Evolutionary conservation across 2,329 filamentous ascomycete species (phyloP).

Genomic region (Fonsecaea nubica): DNA sequence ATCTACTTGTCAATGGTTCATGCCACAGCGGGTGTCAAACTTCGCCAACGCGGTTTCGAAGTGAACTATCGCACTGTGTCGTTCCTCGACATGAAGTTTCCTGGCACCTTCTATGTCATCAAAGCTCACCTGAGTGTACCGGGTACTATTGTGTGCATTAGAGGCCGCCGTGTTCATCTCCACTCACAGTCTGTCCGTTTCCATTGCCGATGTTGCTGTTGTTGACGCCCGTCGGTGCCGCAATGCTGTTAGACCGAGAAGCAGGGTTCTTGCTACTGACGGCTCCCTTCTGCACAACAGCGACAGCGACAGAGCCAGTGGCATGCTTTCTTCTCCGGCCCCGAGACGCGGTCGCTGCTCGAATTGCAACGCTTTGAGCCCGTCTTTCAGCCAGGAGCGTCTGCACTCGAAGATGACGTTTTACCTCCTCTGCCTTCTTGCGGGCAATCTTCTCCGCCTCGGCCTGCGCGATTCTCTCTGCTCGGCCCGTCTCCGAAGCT

Average conservation of each 20-base stretch:
- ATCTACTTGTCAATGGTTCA: too few relatives aligned
- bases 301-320: not conserved
- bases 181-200: not conserved
- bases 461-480: not conserved
- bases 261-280: not conserved
- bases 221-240: not conserved
- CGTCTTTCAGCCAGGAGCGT: not conserved
- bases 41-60: not conserved
- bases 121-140: not conserved
- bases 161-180: not conserved
- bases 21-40: too few relatives aligned
- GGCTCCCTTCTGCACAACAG: not conserved
- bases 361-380: not conserved
- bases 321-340: not conserved
- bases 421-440: not conserved
- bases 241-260: not conserved
- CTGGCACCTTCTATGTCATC: not conserved
- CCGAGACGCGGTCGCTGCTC: not conserved
- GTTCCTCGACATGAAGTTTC: slow-evolving; percentile 1
- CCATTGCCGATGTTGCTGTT: not conserved
- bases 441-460: not conserved
- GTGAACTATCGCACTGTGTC: slow-evolving; percentile 8
- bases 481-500: not conserved
- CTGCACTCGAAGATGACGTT: not conserved
- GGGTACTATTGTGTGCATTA: not conserved